Conservation (phyloP, 2,329 filamentous ascomycete genomes). For the Ilyonectria mors-panacis region DNA sequence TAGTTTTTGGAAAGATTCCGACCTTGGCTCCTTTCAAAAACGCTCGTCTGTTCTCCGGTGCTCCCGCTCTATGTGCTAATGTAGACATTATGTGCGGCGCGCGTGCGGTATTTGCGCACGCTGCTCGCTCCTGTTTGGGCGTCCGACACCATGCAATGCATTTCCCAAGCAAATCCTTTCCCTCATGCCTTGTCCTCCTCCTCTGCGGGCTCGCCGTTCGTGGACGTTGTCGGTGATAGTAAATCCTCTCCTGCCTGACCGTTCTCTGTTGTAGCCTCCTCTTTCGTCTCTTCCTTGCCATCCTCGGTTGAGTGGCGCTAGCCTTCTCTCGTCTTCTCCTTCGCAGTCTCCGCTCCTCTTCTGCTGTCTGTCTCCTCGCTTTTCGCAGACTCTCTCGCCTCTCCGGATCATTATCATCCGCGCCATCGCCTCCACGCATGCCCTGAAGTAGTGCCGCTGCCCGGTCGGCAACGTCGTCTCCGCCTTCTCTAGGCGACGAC, state of each 20-base stretch:
- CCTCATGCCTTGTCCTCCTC: slow-evolving; percentile 42
- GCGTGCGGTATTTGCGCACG: slow-evolving; percentile 47
- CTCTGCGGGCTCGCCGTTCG: slow-evolving; percentile 31
- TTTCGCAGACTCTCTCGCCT: slow-evolving; percentile 74
- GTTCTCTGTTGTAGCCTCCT: slow-evolving; percentile 34
- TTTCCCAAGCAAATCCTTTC: slow-evolving; percentile 37
- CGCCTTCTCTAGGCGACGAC: slow-evolving; percentile 61
- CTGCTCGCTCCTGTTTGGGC: slow-evolving; percentile 31
- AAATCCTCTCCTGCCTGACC: slow-evolving; percentile 37
- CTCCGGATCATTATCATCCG: slow-evolving; percentile 64
- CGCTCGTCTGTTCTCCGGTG: slow-evolving; percentile 28
- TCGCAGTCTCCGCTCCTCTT: slow-evolving; percentile 80
- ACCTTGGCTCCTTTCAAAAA: slow-evolving; percentile 34
- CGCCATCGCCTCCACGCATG: slow-evolving; percentile 78
- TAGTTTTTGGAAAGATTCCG: slow-evolving; percentile 30
- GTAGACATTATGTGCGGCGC: slow-evolving; percentile 57
- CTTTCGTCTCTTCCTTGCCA: slow-evolving; percentile 32
- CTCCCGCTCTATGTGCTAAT: slow-evolving; percentile 44
- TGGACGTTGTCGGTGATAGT: slow-evolving; percentile 38
- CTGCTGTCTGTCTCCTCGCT: slow-evolving; percentile 78
- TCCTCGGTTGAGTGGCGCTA: slow-evolving; percentile 53
- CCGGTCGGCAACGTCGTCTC: slow-evolving; percentile 86
- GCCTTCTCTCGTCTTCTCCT: slow-evolving; percentile 77
- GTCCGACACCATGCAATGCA: slow-evolving; percentile 46
- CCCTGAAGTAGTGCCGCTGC: slow-evolving; percentile 88